Conservation (phyloP, 2,329 filamentous ascomycete species). For the Cercospora zeina region DNA sequence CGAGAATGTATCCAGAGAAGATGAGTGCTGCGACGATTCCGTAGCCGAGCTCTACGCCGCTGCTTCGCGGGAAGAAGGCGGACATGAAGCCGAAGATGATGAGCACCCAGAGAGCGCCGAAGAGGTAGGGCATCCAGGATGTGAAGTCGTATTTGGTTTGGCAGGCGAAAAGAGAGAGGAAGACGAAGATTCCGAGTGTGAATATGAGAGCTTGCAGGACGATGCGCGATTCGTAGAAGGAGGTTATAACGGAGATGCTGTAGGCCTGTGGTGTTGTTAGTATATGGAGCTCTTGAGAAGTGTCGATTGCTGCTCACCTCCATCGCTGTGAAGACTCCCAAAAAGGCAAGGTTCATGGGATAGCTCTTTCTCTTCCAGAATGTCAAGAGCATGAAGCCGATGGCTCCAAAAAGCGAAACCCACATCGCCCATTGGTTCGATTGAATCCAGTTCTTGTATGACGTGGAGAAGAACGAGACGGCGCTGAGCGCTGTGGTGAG, state of each 20-base stretch:
- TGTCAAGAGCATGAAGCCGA: constrained; percentile 81
- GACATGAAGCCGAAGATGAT: constrained; percentile 92
- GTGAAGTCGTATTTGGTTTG: constrained; percentile 99
- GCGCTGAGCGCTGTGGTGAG: constrained; percentile 77
- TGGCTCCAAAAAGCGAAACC: constrained; percentile 78
- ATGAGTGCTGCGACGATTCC: constrained; percentile 78
- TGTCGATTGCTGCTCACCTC: constrained; percentile 52
- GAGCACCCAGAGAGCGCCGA: constrained; percentile 84
- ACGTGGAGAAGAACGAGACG: constrained; percentile 77
- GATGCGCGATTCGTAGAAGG: constrained; percentile 79
- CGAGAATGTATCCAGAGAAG: constrained; percentile 91
- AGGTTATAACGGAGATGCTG: constrained; percentile 86
- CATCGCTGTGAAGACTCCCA: constrained; percentile 82
- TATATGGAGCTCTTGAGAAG: background rate
- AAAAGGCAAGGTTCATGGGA: constrained; percentile 90
- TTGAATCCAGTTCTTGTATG: constrained; percentile 87
- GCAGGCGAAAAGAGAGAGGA: constrained; percentile 78
- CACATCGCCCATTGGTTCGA: constrained; percentile 80
- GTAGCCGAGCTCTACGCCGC: constrained; percentile 80
- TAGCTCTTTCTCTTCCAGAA: constrained; percentile 71
- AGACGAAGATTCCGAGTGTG: constrained; percentile 68
- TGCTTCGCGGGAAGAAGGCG: constrained; percentile 81
- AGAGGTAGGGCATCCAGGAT: constrained; percentile 92
- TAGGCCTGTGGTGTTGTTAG: constrained; percentile 59
- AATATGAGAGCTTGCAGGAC: constrained; percentile 89